Percentiles rank a stretch among this genome's conserved stretches.
Evolutionary conservation across 2,329 filamentous ascomycete species (phyloP).

Genomic region (Penicillium sp.): DNA sequence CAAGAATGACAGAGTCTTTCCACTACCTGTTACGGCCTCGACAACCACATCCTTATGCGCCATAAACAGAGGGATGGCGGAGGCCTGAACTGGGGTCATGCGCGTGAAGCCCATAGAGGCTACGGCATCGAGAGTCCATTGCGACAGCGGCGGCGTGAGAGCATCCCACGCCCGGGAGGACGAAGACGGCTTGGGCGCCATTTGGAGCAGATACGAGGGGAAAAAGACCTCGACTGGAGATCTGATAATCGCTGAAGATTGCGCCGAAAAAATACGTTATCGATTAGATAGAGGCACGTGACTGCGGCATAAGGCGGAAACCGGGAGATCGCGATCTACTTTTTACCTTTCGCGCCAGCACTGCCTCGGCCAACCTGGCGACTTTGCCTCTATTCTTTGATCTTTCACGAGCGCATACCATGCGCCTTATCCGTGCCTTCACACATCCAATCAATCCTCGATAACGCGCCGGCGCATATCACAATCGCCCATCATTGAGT

Average conservation of each 20-base stretch:
- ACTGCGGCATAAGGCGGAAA: constrained; percentile 18
- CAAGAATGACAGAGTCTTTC: constrained; percentile 83
- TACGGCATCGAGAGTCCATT: constrained; percentile 85
- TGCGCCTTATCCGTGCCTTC: constrained; percentile 6
- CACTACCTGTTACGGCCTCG: constrained; percentile 86
- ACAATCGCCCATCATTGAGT: constrained; percentile 38
- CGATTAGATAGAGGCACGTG: constrained; percentile 38
- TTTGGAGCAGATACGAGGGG: constrained; percentile 6
- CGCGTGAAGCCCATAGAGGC: constrained; percentile 78
- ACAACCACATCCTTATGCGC: constrained; percentile 91
- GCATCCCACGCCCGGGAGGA: constrained; percentile 63
- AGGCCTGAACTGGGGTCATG: constrained; percentile 94
- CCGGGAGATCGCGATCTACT: constrained; percentile 13
- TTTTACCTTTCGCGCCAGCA: constrained; percentile 9
- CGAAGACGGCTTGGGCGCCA: constrained; percentile 46
- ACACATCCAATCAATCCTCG: constrained; percentile 1
- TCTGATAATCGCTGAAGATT: constrained; percentile 4
- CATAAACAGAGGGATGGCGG: constrained; percentile 83
- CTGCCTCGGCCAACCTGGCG: constrained; percentile 1
- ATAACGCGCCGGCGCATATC: constrained; percentile 3
- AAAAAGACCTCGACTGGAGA: not conserved
- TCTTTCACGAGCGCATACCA: constrained; percentile 3
- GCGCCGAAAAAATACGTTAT: constrained; percentile 26
- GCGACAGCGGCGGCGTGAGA: constrained; percentile 66
- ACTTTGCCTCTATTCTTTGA: not conserved